Base-by-base conservation (phyloP, 345 rosid species). In the Salix dunnii region DNA sequence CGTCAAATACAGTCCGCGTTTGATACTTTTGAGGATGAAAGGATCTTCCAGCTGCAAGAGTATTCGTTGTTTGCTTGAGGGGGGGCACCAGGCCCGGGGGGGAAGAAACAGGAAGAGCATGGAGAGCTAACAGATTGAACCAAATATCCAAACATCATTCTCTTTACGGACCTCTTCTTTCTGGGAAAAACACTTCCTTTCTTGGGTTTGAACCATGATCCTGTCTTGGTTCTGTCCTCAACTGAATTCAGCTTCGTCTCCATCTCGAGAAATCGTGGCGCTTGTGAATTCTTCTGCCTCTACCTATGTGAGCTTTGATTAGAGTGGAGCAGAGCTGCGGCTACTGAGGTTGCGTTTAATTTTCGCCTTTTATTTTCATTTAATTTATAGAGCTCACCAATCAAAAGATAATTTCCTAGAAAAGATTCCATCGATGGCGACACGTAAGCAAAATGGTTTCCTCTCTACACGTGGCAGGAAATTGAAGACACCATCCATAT, bases 91-190 rank as follows among this genome's bases (percentile, higher is more conserved):
- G 1, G 23, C 23, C 60, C 23, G 60, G 9, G 7, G 10, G 8
- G 20, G 21, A 51, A 51, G 60, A 63, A 23, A 30, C 67, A 68
- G 61, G 72, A 13, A 35, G 40, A 67, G 42, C 79, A 71, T 18
- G 65, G 69, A n/a, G 67, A 82, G n/a, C 74, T 68, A 21, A 61
- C 70, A 77, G 51, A 40, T 11, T 40, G 68, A 51, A 58, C 42
- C 13, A 84, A 1, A 43, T 16, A 53, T 66, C 84, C 81, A 69
- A 58, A 43, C 79, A 64, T 75, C 87, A 75, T 85, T 33, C 83
- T 79, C 85, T 87, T 87, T 77, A 89, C 90, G 63, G 78, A 64
- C 74, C 77, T 84, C 77, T 82, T 84, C 82, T 78, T 74, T 73
- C 67, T 70, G 0, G 86, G 87, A 46, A 85, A 4, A 74, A 85